These are phyloP conservation scores for Zanthoxylum bungeanum DNA, from an alignment of 345 rosid genomes.

Conservation along the genomic window DNA sequence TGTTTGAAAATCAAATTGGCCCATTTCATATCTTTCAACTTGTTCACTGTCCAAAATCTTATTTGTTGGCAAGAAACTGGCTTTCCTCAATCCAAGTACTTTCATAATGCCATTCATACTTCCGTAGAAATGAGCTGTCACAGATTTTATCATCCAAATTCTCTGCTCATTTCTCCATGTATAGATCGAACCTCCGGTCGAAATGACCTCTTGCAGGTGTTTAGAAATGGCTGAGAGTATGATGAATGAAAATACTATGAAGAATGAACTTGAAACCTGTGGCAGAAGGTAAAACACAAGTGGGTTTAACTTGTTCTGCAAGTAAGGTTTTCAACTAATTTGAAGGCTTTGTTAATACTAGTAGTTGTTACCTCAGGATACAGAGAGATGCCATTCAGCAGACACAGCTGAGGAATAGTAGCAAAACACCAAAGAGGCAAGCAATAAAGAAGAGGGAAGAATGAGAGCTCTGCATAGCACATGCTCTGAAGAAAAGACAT, in stretches of 20 bases:
- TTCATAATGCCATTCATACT: constrained; percentile 6
- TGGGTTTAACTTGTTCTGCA: background rate
- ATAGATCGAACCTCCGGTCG: background rate
- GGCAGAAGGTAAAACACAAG: too few species aligned
- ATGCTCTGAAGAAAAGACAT: constrained; percentile 26
- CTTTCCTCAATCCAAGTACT: background rate
- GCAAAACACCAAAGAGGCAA: constrained; percentile 17
- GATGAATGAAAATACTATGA: background rate
- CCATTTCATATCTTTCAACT: constrained; percentile 1
- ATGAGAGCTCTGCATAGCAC: constrained; percentile 20
- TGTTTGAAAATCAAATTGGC: constrained; percentile 2
- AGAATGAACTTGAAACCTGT: constrained; percentile 6
- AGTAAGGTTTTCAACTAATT: background rate
- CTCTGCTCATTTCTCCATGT: constrained; percentile 11
- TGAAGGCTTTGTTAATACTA: background rate
- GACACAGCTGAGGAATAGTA: constrained; percentile 27
- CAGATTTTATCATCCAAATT: constrained; percentile 7
- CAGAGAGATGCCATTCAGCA: constrained; percentile 14
- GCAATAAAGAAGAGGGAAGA: constrained; percentile 20
- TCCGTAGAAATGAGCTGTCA: constrained; percentile 1
- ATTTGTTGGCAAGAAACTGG: background rate
- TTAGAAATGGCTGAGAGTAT: background rate
- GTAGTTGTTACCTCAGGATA: constrained; percentile 25
- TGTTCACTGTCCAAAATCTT: constrained; percentile 8
- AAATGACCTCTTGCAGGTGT: background rate